Percentiles rank a stretch among this genome's conserved stretches.
These are phyloP conservation scores for Paraphaeosphaeria sporulosa DNA, from an alignment of 2,329 filamentous ascomycete species.

Conservation along the genomic window DNA sequence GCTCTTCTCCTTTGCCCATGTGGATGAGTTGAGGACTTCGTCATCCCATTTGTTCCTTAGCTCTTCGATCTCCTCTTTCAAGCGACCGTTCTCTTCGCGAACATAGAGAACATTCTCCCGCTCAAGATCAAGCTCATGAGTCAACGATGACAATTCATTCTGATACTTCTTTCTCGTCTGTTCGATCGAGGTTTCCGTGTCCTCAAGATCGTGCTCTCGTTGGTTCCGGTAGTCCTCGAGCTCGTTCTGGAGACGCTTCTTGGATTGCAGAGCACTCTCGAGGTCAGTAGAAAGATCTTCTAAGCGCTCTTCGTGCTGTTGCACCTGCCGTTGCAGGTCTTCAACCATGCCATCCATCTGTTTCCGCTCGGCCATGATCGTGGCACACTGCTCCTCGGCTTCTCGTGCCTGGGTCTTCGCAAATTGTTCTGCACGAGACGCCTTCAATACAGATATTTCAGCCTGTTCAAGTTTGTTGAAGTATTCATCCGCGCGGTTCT, in stretches of 20 bases:
- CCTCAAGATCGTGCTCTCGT: constrained; percentile 93
- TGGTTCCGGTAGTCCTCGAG: constrained; percentile 97
- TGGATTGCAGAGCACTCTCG: constrained; percentile 82
- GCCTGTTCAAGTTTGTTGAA: constrained; percentile 97
- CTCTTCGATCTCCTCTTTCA: constrained; percentile 96
- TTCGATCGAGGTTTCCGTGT: constrained; percentile 95
- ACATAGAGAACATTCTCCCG: constrained; percentile 88
- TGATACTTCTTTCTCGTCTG: constrained; percentile 98
- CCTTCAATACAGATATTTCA: constrained; percentile 93
- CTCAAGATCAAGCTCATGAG: constrained; percentile 90
- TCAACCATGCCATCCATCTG: constrained; percentile 88
- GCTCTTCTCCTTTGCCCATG: constrained; percentile 97
- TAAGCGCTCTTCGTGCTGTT: constrained; percentile 87
- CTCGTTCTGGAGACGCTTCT: constrained; percentile 95
- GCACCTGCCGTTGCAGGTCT: constrained; percentile 87
- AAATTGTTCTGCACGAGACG: constrained; percentile 89
- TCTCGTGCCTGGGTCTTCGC: constrained; percentile 89
- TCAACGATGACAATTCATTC: constrained; percentile 85
- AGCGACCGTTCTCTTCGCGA: constrained; percentile 80
- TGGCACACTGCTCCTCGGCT: constrained; percentile 87
- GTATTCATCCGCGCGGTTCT: constrained; percentile 91
- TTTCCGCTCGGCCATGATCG: constrained; percentile 90
- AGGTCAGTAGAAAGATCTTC: constrained; percentile 93
- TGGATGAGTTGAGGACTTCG: constrained; percentile 95
- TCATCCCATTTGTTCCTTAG: constrained; percentile 97